Evolutionary conservation across 208 protist genomes (phyloP).

Genomic region (Acanthamoeba healyi): DNA sequence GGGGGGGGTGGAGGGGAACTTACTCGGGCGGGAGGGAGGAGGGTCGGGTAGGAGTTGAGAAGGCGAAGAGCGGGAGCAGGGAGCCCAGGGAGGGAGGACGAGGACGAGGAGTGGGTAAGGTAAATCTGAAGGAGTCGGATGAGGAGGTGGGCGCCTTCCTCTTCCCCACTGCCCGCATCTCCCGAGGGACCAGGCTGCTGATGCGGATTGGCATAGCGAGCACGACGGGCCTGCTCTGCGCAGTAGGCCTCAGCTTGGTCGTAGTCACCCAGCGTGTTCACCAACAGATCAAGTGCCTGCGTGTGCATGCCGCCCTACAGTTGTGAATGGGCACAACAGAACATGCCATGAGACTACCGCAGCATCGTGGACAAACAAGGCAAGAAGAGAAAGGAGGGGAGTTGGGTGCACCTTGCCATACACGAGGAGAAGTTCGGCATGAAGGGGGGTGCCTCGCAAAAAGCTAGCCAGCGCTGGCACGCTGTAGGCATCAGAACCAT

Average conservation of each 20-base stretch:
- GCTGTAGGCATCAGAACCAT: background rate
- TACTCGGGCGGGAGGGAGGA: background rate
- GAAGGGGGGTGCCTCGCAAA: background rate
- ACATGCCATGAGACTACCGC: too few species aligned
- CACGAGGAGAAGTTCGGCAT: background rate
- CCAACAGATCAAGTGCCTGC: background rate
- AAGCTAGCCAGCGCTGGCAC: background rate
- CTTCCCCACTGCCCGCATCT: background rate
- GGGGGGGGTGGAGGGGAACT: background rate
- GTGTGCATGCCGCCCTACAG: constrained; percentile 1
- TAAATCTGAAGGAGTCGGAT: constrained; percentile 10
- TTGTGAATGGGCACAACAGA: too few species aligned
- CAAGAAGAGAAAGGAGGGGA: background rate
- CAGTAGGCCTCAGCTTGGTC: constrained; percentile 1
- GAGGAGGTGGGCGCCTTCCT: constrained; percentile 3
- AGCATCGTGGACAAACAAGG: too few species aligned
- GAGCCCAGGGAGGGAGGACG: background rate
- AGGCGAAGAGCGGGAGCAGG: background rate
- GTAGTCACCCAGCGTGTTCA: constrained; percentile 22
- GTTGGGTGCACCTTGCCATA: background rate
- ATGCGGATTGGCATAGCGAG: background rate
- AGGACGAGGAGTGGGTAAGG: background rate
- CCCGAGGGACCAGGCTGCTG: background rate
- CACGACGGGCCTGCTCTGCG: background rate
- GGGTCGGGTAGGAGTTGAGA: constrained; percentile 11